A percentile compares a stretch with the other conserved stretches of the same genome.
phyloP scores from a whole-genome alignment of 148 eudicot species.

The Diospyros lotus region DNA sequence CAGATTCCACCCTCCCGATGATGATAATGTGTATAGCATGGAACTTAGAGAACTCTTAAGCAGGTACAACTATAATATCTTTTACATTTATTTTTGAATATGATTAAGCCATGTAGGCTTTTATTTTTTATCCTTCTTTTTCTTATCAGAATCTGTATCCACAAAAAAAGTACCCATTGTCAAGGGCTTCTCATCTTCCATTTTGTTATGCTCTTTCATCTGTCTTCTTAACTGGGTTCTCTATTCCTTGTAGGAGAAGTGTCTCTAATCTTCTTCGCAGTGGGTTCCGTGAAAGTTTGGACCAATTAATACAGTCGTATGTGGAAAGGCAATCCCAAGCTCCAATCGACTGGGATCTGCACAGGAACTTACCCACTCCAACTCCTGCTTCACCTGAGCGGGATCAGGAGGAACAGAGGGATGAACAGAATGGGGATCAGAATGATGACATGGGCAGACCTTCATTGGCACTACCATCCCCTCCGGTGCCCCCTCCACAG shows the following conservation, averaged over 20 bases:
- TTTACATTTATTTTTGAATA: neutral
- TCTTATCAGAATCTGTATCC: too few species aligned
- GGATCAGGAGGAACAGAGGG: conserved; percentile 54
- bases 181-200: too few species aligned
- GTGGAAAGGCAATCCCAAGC: conserved; percentile 81
- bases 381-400: conserved; percentile 48
- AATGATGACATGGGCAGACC: conserved; percentile 49
- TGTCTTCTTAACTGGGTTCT: neutral
- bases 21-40: conserved; percentile 95
- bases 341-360: conserved; percentile 92
- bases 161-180: too few species aligned
- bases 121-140: neutral
- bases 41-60: conserved; percentile 96
- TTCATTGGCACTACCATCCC: conserved; percentile 63
- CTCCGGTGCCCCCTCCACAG: conserved; percentile 95
- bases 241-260: conserved; percentile 64
- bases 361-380: conserved; percentile 62
- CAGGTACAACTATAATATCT: conserved; percentile 41
- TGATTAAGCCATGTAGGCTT: neutral
- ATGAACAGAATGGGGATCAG: conserved; percentile 52
- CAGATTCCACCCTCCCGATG: conserved; percentile 91
- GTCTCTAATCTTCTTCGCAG: conserved; percentile 95
- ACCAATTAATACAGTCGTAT: conserved; percentile 90
- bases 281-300: conserved; percentile 95
- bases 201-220: too few species aligned